Percentiles rank a stretch among this genome's conserved stretches.
Conservation (phyloP, 306 rosid genomes). For the Casuarina cunninghamiana region DNA sequence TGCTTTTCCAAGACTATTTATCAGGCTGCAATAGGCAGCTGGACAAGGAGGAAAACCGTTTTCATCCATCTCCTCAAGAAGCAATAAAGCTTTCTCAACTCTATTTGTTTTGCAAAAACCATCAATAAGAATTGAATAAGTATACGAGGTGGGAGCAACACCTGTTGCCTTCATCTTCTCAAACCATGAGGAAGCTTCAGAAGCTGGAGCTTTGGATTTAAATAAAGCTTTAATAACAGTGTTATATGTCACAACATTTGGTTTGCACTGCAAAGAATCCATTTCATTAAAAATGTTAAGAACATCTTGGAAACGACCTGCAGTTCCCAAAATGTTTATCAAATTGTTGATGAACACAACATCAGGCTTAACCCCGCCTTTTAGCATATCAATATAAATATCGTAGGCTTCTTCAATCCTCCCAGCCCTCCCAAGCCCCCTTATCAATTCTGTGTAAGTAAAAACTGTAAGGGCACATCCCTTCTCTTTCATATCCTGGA, state of each 20-base stretch:
- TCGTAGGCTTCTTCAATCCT: conserved; percentile 72
- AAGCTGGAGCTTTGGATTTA: conserved; percentile 63
- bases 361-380: conserved; percentile 77
- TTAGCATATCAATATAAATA: conserved; percentile 55
- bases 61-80: conserved; percentile 99
- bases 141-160: conserved; percentile 71
- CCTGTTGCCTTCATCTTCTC: conserved; percentile 84
- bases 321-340: conserved; percentile 79
- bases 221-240: conserved; percentile 75
- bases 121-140: conserved; percentile 88
- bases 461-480: conserved; percentile 74
- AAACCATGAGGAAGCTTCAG: conserved; percentile 68
- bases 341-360: conserved; percentile 78
- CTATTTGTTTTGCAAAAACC: conserved; percentile 87
- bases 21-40: conserved; percentile 94
- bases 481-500: conserved; percentile 65
- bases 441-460: conserved; percentile 81
- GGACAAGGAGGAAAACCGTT: conserved; percentile 94
- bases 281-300: conserved; percentile 61
- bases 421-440: conserved; percentile 82
- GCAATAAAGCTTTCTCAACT: conserved; percentile 83
- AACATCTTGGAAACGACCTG: conserved; percentile 61
- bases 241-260: conserved; percentile 83
- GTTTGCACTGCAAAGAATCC: conserved; percentile 55
- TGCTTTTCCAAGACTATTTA: conserved; percentile 87